These are phyloP conservation scores for Penicillium fuscoglaucum DNA, from an alignment of 2,329 filamentous ascomycete species.

Conservation along the genomic window DNA sequence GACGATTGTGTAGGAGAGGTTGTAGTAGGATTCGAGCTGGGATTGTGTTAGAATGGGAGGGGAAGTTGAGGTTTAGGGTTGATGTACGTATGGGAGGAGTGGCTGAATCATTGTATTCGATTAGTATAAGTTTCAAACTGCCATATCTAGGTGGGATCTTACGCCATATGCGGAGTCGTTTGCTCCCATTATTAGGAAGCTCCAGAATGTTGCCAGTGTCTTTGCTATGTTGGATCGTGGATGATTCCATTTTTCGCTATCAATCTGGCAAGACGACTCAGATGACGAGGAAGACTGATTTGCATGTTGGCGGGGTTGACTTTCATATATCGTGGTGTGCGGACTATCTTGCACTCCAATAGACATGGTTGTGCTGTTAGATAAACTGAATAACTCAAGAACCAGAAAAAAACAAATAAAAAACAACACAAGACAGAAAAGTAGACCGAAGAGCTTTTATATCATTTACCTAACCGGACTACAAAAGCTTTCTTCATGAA, in stretches of 20 bases:
- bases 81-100: constrained; percentile 6
- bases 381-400: background rate
- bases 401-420: background rate
- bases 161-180: constrained; percentile 58
- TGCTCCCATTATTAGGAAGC: constrained; percentile 56
- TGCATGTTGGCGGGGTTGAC: background rate
- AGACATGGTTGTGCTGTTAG: background rate
- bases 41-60: constrained; percentile 32
- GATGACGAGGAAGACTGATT: background rate
- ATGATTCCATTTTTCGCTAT: constrained; percentile 17
- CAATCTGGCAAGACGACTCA: background rate
- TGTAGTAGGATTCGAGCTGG: constrained; percentile 48
- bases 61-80: background rate
- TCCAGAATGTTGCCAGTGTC: constrained; percentile 55
- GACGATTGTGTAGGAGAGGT: constrained; percentile 44
- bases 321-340: background rate
- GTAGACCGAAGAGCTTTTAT: background rate
- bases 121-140: background rate
- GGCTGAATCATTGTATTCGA: background rate
- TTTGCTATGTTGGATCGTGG: constrained; percentile 44
- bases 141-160: constrained; percentile 1
- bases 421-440: too few species aligned
- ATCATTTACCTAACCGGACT: background rate
- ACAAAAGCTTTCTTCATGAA: background rate
- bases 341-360: background rate